Conservation (phyloP, 2,329 filamentous ascomycete genomes). For the Huntiella savannae region DNA sequence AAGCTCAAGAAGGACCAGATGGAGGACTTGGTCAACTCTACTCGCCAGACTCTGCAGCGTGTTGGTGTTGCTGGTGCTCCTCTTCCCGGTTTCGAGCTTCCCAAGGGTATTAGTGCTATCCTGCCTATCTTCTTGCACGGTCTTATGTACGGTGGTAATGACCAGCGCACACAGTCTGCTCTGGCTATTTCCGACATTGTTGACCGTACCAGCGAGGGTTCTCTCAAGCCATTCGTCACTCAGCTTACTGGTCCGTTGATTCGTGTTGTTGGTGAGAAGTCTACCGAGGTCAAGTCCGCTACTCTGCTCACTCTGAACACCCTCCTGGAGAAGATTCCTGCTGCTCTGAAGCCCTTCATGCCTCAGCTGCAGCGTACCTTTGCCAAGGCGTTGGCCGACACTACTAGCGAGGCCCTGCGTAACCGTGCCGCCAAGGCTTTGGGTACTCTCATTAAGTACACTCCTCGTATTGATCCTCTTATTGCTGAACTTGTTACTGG, state of each 20-base stretch:
- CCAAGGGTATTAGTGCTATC: constrained; percentile 93
- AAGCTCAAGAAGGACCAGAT: constrained; percentile 91
- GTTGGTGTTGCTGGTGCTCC: constrained; percentile 74
- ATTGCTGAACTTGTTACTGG: constrained; percentile 88
- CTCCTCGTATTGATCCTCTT: constrained; percentile 83
- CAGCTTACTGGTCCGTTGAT: constrained; percentile 96
- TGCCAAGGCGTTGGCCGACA: constrained; percentile 84
- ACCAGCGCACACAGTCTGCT: constrained; percentile 81
- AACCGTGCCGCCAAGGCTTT: constrained; percentile 81
- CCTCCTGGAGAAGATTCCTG: constrained; percentile 86
- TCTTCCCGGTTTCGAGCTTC: constrained; percentile 72
- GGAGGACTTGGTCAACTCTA: constrained; percentile 77
- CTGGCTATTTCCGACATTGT: constrained; percentile 91
- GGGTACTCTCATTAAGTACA: constrained; percentile 87
- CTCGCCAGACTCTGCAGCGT: constrained; percentile 66
- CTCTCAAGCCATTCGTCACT: constrained; percentile 85
- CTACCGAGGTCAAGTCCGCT: constrained; percentile 86
- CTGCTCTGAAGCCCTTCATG: constrained; percentile 87
- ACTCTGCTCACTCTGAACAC: constrained; percentile 91
- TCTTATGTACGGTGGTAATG: constrained; percentile 85
- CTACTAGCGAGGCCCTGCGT: constrained; percentile 73
- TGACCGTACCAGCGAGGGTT: constrained; percentile 72
- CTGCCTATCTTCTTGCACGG: constrained; percentile 94
- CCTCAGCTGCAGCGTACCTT: constrained; percentile 94
- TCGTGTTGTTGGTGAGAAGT: constrained; percentile 89